phyloP scores from a whole-genome alignment of 192 early-diverging fungal species.

The Coemansia sp. region DNA sequence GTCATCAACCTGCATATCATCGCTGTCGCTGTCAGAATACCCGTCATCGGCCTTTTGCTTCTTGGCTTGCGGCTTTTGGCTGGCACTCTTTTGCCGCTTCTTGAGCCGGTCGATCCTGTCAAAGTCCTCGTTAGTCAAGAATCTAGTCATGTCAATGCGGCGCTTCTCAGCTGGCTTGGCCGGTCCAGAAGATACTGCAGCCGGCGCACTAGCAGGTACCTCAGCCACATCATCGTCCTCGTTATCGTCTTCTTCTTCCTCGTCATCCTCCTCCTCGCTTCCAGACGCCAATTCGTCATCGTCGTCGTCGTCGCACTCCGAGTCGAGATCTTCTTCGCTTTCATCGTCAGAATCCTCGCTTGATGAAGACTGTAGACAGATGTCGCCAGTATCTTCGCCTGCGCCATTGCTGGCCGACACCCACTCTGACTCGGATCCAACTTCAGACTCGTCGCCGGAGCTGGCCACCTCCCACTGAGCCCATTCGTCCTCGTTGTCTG shows the following conservation, averaged over 20 bases:
- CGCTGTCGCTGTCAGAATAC: conserved; percentile 5
- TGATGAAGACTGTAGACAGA: conserved; percentile 2
- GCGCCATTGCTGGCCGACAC: conserved; percentile 28
- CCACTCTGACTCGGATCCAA: conserved; percentile 43
- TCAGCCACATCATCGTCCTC: conserved; percentile 19
- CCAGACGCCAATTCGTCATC: conserved; percentile 40
- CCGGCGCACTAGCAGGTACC: background rate
- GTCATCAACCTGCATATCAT: conserved; percentile 12
- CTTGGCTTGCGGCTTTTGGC: conserved; percentile 9
- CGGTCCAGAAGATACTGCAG: background rate
- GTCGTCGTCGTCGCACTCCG: conserved; percentile 43
- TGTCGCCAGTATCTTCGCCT: conserved; percentile 23
- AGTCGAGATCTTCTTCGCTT: conserved; percentile 47
- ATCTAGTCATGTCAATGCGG: conserved; percentile 82
- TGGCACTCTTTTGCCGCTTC: conserved; percentile 64
- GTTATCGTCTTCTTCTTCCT: conserved; percentile 54
- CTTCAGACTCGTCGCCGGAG: conserved; percentile 15
- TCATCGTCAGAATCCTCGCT: conserved; percentile 15
- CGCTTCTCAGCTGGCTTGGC: conserved; percentile 19
- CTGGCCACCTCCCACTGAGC: conserved; percentile 23
- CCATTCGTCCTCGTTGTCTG: conserved; percentile 16
- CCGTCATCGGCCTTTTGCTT: conserved; percentile 18
- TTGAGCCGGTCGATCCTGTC: conserved; percentile 78
- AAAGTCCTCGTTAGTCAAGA: conserved; percentile 73
- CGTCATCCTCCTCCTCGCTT: conserved; percentile 25